phyloP scores from a whole-genome alignment of 1,139 yeast species.

The Debaryomycetaceae sp. region DNA sequence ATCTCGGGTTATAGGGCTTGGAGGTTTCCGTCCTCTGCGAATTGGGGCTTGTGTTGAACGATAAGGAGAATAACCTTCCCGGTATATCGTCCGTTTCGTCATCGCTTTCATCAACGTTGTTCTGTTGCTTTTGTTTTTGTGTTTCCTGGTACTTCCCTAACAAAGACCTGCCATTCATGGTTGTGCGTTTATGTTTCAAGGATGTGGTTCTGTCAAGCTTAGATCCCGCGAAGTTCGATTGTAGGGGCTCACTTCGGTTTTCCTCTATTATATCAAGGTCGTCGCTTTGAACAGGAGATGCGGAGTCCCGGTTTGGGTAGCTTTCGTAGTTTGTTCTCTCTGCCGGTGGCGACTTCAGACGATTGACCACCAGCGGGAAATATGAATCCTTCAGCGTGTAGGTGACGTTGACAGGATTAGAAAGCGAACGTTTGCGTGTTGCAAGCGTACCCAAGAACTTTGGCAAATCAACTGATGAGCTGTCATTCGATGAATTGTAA shows the following conservation, averaged over 20 bases:
- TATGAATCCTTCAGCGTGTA: constrained; percentile 25
- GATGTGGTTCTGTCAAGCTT: constrained; percentile 26
- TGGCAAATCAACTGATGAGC: constrained; percentile 28
- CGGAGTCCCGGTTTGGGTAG: constrained; percentile 14
- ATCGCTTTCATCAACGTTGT: constrained; percentile 1
- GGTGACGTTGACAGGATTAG: constrained; percentile 16
- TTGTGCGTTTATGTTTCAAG: constrained; percentile 22
- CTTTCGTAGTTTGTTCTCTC: constrained; percentile 2
- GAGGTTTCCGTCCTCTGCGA: constrained; percentile 2
- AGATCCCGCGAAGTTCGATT: constrained; percentile 5
- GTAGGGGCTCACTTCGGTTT: constrained; percentile 10
- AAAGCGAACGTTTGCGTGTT: constrained; percentile 7
- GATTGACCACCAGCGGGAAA: constrained; percentile 23
- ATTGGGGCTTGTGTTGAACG: constrained; percentile 12
- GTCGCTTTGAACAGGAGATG: constrained; percentile 9
- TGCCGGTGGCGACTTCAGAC: constrained; percentile 11
- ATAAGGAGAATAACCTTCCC: constrained; percentile 20
- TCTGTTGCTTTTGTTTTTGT: constrained; percentile 1
- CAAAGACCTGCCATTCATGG: constrained; percentile 20
- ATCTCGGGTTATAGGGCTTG: constrained; percentile 7
- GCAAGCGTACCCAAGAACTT: constrained; percentile 12
- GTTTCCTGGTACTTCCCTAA: constrained; percentile 26
- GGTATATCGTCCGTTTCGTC: constrained; percentile 10
- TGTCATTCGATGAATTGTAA: constrained; percentile 22
- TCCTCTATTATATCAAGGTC: constrained; percentile 29